Evolutionary conservation across 1,139 yeast genomes (phyloP), one percentile per base, ranked within the genome.

Genomic region (Candida freyschussii): DNA sequence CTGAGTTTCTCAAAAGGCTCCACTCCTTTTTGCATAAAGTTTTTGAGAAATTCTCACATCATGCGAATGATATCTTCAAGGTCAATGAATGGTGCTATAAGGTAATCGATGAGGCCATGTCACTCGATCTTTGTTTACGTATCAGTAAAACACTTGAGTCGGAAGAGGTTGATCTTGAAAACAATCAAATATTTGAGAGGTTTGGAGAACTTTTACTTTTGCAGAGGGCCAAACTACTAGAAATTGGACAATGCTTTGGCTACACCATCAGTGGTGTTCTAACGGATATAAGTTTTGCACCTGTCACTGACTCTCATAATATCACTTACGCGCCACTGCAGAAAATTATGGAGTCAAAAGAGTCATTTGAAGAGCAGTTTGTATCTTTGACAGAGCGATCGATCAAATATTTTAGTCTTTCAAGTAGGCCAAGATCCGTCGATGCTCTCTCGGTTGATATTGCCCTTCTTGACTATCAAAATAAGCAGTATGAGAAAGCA

Each of bases 381-480:
- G 27, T 59, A 5, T 40, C 39, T 2, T 30, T 55, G 9, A 56
- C 65, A 0, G 55, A 60, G 32, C 45, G 49, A 1, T 49, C 60
- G 6, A 55, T 62, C 11, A 45, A 39, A 13, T 47, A 49, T n/a
- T 61, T 53, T 29, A 45, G 43, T 9, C 17, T 35, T 1, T 33
- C 51, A 0, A 40, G 33, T 21, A 48, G 62, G 40, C 69, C 75
- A 9, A 69, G 89, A 43, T 69, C 87, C 0, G 76, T 83, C 8
- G 91, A 83, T 49, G 66, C 81, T 7, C 61, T 91, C 17, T 78
- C 91, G 4, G 74, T 85, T n/a, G 96, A 91, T 44, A 65, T 86
- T 33, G 96, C 95, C 0, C 53, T 83, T 12, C 57, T 86, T 15
- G 75, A 80, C 30, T 82, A 72, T 51, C 77, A 76, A 42, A 60